Base-by-base conservation (phyloP, 306 rosid species). In the Pyrus bretschneideri region DNA sequence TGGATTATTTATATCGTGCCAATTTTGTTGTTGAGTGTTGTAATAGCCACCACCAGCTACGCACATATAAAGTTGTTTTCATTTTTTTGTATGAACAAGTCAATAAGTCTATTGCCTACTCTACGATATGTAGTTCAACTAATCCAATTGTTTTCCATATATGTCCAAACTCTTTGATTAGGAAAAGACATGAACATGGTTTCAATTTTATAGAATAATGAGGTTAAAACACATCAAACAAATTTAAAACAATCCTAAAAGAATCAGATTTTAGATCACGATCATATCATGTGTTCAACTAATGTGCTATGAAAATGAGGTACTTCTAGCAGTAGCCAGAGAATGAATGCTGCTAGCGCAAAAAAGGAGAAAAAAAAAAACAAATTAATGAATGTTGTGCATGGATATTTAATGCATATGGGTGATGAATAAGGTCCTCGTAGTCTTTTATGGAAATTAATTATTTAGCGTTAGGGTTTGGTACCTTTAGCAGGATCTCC, bases 401-500 rank as follows among this genome's bases (percentile, higher is more conserved):
- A 51, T 51, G 55, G 55, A 51, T 38, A 38, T 38, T 15, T 49
- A 49, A 15, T 49, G 55, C 55, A 49, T 49, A 49, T 49, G 55
- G 21, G 9, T 49, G 55, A 49, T 49, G 55, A 5, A 15, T 18
- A 18, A 15, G 45, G 45, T 9, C 45, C 45, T 0, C 45, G 11
- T 40, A 40, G 11, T 40, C 45, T 40, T 10, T 42, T 42, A 9
- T 42, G 45, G 45, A 42, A 42, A 42, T 0, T 42, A 52, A 58
- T 8, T 21, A n/a, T 40, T 18, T 40, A 30, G 71, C 5, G 22
- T 29, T 55, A 9, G 51, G 69, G 17, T 38, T 81, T 60, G 70
- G 15, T 51, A 89, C 86, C 84, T 72, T 71, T 79, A 44, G 83
- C 74, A 81, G 81, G 86, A 6, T 87, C 92, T 79, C 86, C 87